Percentiles rank a stretch among this genome's conserved stretches.
These are phyloP conservation scores for Arctium minus DNA, from an alignment of 129 eudicot species.

Conservation along the genomic window DNA sequence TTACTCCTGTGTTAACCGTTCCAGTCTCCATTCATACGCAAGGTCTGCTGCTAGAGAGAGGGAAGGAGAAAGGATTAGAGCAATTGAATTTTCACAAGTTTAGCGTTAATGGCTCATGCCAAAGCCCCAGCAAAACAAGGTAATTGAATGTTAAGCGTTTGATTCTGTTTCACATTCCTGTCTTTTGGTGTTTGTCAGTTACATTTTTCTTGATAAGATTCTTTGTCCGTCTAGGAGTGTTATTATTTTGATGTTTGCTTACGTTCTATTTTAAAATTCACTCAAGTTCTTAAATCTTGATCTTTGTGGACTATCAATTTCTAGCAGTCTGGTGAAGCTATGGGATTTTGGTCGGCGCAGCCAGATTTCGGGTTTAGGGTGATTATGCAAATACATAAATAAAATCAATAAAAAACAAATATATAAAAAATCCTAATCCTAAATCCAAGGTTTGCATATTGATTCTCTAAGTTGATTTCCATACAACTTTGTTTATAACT, in stretches of 20 bases:
- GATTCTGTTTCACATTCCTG: conserved; percentile 5
- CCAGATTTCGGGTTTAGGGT: too few relatives aligned
- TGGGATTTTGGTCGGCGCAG: background rate
- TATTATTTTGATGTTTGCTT: too few relatives aligned
- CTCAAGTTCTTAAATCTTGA: background rate
- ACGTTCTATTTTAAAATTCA: too few relatives aligned
- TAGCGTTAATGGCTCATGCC: background rate
- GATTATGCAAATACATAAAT: too few relatives aligned
- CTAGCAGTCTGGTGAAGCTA: background rate
- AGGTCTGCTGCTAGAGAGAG: conserved; percentile 11
- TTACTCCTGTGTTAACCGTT: background rate
- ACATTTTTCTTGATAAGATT: background rate
- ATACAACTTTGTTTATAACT: too few relatives aligned
- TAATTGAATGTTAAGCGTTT: background rate
- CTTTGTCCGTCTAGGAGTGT: too few relatives aligned
- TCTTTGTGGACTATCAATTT: background rate
- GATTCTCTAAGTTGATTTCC: too few relatives aligned
- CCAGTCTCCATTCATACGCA: background rate
- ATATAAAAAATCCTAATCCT: too few relatives aligned
- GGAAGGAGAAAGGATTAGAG: conserved; percentile 7
- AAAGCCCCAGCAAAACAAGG: conserved; percentile 4
- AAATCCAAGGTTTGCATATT: too few relatives aligned
- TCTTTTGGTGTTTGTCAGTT: background rate
- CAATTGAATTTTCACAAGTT: background rate
- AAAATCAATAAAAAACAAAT: too few relatives aligned